Evolutionary conservation across 345 rosid species (phyloP), one percentile per base, ranked within the genome.

Genomic region (Salix udensis): DNA sequence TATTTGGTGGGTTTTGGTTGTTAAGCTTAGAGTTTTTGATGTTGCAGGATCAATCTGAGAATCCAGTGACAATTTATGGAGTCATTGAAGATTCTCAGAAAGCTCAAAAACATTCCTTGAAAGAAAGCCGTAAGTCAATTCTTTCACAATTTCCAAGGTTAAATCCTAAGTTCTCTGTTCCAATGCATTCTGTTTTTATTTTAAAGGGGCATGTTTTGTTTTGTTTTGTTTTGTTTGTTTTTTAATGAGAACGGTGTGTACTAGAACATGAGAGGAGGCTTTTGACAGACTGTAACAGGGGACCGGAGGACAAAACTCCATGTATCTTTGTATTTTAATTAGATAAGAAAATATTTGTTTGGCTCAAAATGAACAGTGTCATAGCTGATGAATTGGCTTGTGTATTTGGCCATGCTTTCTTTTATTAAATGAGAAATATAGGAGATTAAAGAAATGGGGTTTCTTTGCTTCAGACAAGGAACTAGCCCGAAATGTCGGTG

Each of bases 251-350:
- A 44, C 50, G 42, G 68, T 68, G 73, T 64, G 78, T 74, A 53
- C 2, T 36, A 42, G 36, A 77, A 67, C 67, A 44, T 52, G 78
- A 65, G 53, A 81, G 40, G 68, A 80, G 71, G 84, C 72, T 72
- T 83, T 84, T 83, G 89, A 89, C 90, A 86, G 86, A 61, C 87
- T 88, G 89, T 82, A 74, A 70, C 16, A 66, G 76, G 87, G 92
- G 88, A 81, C 86, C 89, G 85, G 8, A n/a, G 76, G 78, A 82
- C 12, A 85, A 78, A 77, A 55, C 78, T 87, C 88, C 88, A 88
- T 78, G 34, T 76, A 4, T n/a, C 19, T 68, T 21, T 68, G 52
- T 68, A 4, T 70, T 77, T 55, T 73, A 36, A 78, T 73, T 61
- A 70, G 48, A 77, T 62, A 72, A 70, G 77, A 75, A n/a, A 53